Conservation (phyloP, 352 stramenopile species). For the Globisporangium echinulatum region DNA sequence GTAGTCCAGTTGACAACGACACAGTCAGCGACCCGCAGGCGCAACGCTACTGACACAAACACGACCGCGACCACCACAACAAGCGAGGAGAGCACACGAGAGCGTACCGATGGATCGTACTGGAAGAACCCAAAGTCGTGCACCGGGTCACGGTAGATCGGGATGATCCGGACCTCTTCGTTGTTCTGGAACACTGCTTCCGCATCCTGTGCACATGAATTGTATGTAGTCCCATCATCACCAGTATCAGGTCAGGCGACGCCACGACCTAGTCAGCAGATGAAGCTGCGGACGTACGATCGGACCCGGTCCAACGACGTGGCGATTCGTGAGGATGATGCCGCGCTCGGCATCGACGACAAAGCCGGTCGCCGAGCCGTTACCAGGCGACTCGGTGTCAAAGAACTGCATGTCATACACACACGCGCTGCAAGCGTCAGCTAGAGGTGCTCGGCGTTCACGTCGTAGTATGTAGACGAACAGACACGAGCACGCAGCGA, state of each 20-base stretch:
- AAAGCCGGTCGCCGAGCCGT: slow-evolving; percentile 88
- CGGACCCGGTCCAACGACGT: slow-evolving; percentile 83
- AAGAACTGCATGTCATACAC: slow-evolving; percentile 55
- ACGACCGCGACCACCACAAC: neutral
- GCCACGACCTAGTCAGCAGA: neutral
- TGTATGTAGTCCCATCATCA: neutral
- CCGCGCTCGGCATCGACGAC: slow-evolving; percentile 88
- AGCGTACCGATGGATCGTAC: slow-evolving; percentile 72
- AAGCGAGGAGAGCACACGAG: neutral
- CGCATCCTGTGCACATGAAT: slow-evolving; percentile 38
- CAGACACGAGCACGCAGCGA: neutral
- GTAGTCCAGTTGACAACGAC: neutral
- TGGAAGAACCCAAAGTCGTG: slow-evolving; percentile 93
- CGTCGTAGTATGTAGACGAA: too few relatives aligned
- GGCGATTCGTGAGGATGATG: slow-evolving; percentile 92
- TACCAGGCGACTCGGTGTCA: slow-evolving; percentile 84
- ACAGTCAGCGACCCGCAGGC: neutral
- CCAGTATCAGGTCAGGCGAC: slow-evolving; percentile 2
- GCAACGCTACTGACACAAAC: neutral
- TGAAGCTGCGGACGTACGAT: slow-evolving; percentile 47
- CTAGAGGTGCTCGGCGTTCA: too few relatives aligned
- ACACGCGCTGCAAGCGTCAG: too few relatives aligned
- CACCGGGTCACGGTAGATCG: slow-evolving; percentile 90
- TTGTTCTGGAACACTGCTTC: slow-evolving; percentile 93
- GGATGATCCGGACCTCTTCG: slow-evolving; percentile 88